These are phyloP conservation scores for Arthrobotrys musiformis DNA, from an alignment of 2,329 filamentous ascomycete species.

Conservation along the genomic window DNA sequence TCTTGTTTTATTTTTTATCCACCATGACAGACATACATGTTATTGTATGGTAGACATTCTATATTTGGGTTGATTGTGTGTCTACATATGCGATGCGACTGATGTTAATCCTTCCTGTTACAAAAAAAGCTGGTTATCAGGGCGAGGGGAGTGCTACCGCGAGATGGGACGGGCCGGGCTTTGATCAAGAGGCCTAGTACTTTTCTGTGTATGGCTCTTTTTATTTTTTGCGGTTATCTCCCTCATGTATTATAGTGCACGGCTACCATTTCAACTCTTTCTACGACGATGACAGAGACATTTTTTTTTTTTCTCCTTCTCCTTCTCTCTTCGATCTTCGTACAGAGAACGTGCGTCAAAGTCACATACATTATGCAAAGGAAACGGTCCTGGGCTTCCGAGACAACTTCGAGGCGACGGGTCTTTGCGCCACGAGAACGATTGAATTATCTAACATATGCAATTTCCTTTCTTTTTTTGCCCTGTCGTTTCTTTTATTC, in stretches of 20 bases:
- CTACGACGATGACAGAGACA: not conserved
- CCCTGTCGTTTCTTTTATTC: no score
- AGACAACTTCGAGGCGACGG: constrained; percentile 19
- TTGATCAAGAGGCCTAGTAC: constrained; percentile 19
- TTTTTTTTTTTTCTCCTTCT: not conserved
- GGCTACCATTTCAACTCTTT: constrained; percentile 46
- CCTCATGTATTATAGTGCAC: constrained; percentile 52
- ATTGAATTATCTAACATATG: not conserved
- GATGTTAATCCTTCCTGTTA: constrained; percentile 19
- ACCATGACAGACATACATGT: constrained; percentile 27
- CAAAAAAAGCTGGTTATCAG: constrained; percentile 37
- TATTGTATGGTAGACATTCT: constrained; percentile 49
- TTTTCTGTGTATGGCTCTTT: constrained; percentile 11
- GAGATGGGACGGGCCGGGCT: constrained; percentile 15
- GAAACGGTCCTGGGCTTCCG: not conserved
- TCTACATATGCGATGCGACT: constrained; percentile 10
- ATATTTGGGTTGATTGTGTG: constrained; percentile 27
- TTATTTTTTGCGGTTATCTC: constrained; percentile 22
- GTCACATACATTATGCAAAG: constrained; percentile 6
- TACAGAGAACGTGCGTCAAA: constrained; percentile 3
- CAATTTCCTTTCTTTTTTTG: not conserved
- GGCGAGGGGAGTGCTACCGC: constrained; percentile 3
- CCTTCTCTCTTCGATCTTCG: not conserved
- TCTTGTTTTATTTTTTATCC: constrained; percentile 12
- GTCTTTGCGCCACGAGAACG: not conserved